Evolutionary conservation across 345 rosid species (phyloP).

Genomic region (Camelina laxa): DNA sequence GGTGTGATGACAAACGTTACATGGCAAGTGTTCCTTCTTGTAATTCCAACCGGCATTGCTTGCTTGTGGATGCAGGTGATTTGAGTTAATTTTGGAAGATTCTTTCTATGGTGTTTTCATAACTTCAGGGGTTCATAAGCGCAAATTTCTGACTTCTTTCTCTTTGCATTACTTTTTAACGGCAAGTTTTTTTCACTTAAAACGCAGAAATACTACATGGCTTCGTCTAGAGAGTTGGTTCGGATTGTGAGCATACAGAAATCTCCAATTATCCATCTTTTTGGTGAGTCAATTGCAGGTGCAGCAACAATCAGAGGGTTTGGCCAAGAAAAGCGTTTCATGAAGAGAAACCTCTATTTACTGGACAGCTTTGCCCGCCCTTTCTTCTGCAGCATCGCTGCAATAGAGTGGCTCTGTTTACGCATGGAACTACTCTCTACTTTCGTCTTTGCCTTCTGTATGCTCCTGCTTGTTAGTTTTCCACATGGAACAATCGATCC

Average conservation of each 20-base stretch:
- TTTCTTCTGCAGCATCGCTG: background rate
- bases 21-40: background rate
- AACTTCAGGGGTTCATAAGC: background rate
- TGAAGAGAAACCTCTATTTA: background rate
- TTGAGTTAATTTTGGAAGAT: background rate
- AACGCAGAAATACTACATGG: background rate
- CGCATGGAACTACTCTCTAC: background rate
- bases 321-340: background rate
- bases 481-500: background rate
- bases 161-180: background rate
- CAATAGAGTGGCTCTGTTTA: background rate
- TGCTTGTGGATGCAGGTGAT: background rate
- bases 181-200: background rate
- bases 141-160: background rate
- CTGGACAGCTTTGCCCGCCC: background rate
- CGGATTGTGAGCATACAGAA: background rate
- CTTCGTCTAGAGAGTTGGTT: background rate
- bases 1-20: background rate
- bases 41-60: background rate
- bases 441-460: background rate
- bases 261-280: background rate
- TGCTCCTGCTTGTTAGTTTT: background rate
- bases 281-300: background rate
- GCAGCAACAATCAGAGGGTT: constrained; percentile 1
- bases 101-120: background rate